Evolutionary conservation across 1,284 basidiomycete genomes (phyloP).

Genomic region (Grifola frondosa): DNA sequence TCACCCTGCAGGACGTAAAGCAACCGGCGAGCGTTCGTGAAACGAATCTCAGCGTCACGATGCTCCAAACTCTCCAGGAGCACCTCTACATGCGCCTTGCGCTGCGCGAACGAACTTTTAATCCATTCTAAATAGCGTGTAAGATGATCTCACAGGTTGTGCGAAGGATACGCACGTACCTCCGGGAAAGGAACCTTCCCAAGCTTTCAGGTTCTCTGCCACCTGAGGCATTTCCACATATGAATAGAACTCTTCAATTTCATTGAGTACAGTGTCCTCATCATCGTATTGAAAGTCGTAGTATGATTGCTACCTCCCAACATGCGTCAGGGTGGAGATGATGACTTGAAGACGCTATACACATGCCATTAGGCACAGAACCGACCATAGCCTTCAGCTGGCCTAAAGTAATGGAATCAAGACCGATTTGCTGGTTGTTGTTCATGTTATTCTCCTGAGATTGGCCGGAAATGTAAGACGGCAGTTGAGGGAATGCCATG

Average conservation of each 20-base stretch:
- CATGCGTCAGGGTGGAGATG: slow-evolving; percentile 14
- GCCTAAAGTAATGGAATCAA: slow-evolving; percentile 79
- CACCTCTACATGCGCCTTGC: slow-evolving; percentile 73
- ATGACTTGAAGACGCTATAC: slow-evolving; percentile 18
- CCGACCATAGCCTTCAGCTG: slow-evolving; percentile 76
- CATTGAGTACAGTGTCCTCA: slow-evolving; percentile 92
- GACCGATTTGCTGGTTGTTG: slow-evolving; percentile 26
- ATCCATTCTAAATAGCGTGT: slow-evolving; percentile 67
- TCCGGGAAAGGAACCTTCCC: slow-evolving; percentile 79
- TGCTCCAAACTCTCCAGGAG: slow-evolving; percentile 87
- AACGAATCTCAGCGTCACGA: slow-evolving; percentile 78
- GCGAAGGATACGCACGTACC: slow-evolving; percentile 45
- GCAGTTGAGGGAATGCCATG: slow-evolving; percentile 32
- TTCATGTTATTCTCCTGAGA: slow-evolving; percentile 19
- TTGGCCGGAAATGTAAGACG: slow-evolving; percentile 20
- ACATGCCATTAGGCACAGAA: slow-evolving; percentile 70
- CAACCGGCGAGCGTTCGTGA: slow-evolving; percentile 83
- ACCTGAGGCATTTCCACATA: slow-evolving; percentile 95
- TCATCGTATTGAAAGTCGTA: slow-evolving; percentile 94
- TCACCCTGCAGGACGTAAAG: slow-evolving; percentile 91
- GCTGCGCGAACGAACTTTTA: slow-evolving; percentile 55
- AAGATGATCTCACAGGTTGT: slow-evolving; percentile 13
- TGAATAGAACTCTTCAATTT: slow-evolving; percentile 98
- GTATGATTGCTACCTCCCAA: slow-evolving; percentile 64
- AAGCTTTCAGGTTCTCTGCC: slow-evolving; percentile 84